Percentiles rank a stretch among this genome's conserved stretches.
These are phyloP conservation scores for Alternaria consortialis DNA, from an alignment of 2,329 filamentous ascomycete genomes.

Conservation along the genomic window DNA sequence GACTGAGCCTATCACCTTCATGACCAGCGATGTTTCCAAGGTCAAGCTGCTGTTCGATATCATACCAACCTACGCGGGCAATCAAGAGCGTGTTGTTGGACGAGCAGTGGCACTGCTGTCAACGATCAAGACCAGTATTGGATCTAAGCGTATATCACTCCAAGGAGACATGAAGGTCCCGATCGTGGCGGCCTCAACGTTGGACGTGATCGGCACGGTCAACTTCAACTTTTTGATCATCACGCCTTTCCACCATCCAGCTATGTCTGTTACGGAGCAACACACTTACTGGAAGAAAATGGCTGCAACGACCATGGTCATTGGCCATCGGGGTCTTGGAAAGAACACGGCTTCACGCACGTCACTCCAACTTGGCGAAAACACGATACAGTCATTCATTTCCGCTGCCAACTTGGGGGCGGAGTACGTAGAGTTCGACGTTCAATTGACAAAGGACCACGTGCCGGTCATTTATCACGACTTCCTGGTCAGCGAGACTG, in stretches of 20 bases:
- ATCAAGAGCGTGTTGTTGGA: conserved; percentile 81
- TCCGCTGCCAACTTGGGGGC: conserved; percentile 92
- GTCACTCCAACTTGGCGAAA: conserved; percentile 93
- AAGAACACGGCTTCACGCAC: conserved; percentile 87
- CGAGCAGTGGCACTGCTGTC: conserved; percentile 88
- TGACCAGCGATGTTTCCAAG: conserved; percentile 76
- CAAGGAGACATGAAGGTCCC: conserved; percentile 93
- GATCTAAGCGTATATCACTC: conserved; percentile 86
- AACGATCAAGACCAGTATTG: conserved; percentile 82
- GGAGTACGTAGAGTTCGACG: conserved; percentile 79
- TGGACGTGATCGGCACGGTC: conserved; percentile 92
- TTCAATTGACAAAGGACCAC: conserved; percentile 98
- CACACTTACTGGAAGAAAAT: conserved; percentile 98
- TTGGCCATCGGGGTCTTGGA: conserved; percentile 76
- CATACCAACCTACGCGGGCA: conserved; percentile 90
- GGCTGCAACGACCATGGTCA: conserved; percentile 86
- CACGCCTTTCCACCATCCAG: conserved; percentile 91
- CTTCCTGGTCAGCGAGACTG: conserved; percentile 96
- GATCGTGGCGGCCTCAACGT: conserved; percentile 79
- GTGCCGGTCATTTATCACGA: conserved; percentile 99
- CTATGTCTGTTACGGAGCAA: conserved; percentile 88
- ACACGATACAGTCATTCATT: conserved; percentile 95
- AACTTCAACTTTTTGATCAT: conserved; percentile 98
- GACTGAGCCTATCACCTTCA: conserved; percentile 93
- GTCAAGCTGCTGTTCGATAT: conserved; percentile 95